Percentiles rank a stretch among this genome's conserved stretches.
Conservation (phyloP, 2,329 filamentous ascomycete genomes). For the Beauveria bassiana region DNA sequence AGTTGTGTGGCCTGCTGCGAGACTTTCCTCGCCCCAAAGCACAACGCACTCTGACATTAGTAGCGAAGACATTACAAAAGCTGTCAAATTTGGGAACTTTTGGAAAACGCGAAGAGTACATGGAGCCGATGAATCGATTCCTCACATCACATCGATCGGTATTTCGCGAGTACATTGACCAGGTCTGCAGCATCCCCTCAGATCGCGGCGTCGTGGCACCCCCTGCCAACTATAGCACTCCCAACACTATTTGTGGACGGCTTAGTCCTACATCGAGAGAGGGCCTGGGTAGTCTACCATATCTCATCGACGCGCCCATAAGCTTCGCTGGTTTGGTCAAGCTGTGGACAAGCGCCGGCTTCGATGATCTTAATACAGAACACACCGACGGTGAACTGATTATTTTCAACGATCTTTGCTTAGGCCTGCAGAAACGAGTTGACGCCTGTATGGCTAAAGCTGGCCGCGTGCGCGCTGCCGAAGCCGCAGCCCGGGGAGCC, state of each 20-base stretch:
- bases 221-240: slow-evolving; percentile 84
- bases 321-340: slow-evolving; percentile 79
- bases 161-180: slow-evolving; percentile 82
- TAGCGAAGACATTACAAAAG: slow-evolving; percentile 86
- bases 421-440: slow-evolving; percentile 41
- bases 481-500: slow-evolving; percentile 22
- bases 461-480: slow-evolving; percentile 35
- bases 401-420: slow-evolving; percentile 45
- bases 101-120: slow-evolving; percentile 94
- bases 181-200: slow-evolving; percentile 73
- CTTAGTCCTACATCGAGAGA: slow-evolving; percentile 75
- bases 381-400: slow-evolving; percentile 42
- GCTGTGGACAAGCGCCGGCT: slow-evolving; percentile 60
- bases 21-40: slow-evolving; percentile 79
- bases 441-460: slow-evolving; percentile 44
- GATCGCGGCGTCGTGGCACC: slow-evolving; percentile 57
- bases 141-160: slow-evolving; percentile 65
- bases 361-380: slow-evolving; percentile 27
- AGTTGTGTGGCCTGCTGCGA: slow-evolving; percentile 75
- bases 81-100: slow-evolving; percentile 87
- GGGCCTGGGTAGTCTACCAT: slow-evolving; percentile 87
- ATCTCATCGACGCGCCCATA: slow-evolving; percentile 81
- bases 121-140: slow-evolving; percentile 97
- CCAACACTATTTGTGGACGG: slow-evolving; percentile 79
- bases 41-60: slow-evolving; percentile 81